Evolutionary conservation across 305 asterid genomes (phyloP), one percentile per base, ranked within the genome.

Genomic region (Fraxinus dipetala): DNA sequence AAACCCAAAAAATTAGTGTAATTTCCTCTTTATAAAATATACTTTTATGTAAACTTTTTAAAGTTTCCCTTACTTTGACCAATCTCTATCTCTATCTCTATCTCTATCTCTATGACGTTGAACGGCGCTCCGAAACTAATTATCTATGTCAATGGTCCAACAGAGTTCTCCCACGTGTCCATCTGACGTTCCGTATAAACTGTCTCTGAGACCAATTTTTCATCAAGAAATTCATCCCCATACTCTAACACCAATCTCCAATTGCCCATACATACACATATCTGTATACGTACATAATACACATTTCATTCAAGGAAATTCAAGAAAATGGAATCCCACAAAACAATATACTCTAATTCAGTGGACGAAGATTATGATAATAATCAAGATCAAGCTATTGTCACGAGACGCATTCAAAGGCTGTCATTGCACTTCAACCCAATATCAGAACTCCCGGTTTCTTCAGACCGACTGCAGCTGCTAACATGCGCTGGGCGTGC

Each of bases 391-490:
- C 83, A n/a, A 77, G 77, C 81, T 20, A 28, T 72, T 75, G 88
- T 83, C 70, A 82, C 83, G 48, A 89, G 96, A 36, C 94, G 98
- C 40, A 84, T 95, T 78, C 84, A 86, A 38, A 89, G 87, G 77
- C 81, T 94, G 30, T 89, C 84, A 9, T 40, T 82, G 72, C 98
- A 94, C 82, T 86, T 94, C 74, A 75, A 73, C 34, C 92, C 92
- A 14, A 4, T 74, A 22, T 75, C 35, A 5, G 35, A 79, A 78
- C 84, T 84, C 8, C 70, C 80, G 28, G 81, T 38, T 51, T 40
- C 73, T 7, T 78, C 78, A 26, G 84, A 18, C 81, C 79, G 76
- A 5, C 83, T 91, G 80, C 88, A 80, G 86, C 30, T 88, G 88
- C 70, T 75, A 20, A 77, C 87, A 31, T 95, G 97, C 86, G 95